Evolutionary conservation across 192 early-diverging fungal species (phyloP).

Genomic region (Coemansia guatemalensis): DNA sequence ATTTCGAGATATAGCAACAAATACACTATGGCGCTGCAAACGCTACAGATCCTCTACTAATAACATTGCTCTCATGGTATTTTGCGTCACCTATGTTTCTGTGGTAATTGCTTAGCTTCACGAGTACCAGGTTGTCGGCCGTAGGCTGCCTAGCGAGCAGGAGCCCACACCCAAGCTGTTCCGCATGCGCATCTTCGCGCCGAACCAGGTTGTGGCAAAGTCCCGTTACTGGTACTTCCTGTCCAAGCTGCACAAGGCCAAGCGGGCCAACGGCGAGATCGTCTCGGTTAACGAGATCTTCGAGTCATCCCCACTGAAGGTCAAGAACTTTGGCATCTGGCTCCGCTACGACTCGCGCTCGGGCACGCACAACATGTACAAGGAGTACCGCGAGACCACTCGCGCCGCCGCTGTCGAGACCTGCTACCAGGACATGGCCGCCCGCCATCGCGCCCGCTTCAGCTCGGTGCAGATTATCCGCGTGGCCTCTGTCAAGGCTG

Average conservation of each 20-base stretch:
- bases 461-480: conserved; percentile 98
- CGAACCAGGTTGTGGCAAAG: conserved; percentile 98
- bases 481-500: conserved; percentile 85
- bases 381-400: conserved; percentile 98
- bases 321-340: conserved; percentile 99
- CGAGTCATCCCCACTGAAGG: conserved; percentile 86
- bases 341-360: conserved; percentile 99
- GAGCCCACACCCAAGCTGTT: conserved; percentile 92
- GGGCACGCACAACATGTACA: conserved; percentile 99
- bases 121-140: conserved; percentile 90
- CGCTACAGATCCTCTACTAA: too few species aligned
- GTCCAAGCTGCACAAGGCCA: conserved; percentile 98
- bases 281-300: conserved; percentile 97
- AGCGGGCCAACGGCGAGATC: conserved; percentile 98
- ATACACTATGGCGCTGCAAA: too few species aligned
- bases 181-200: conserved; percentile 98
- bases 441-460: conserved; percentile 98
- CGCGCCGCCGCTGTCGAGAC: conserved; percentile 71
- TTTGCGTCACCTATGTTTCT: too few species aligned
- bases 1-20: too few species aligned
- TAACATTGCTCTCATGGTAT: too few species aligned
- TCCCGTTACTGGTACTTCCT: conserved; percentile 99
- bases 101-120: conserved; percentile 44
- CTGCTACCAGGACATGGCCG: conserved; percentile 98
- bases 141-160: conserved; percentile 89